Percentiles rank a stretch among this genome's conserved stretches.
Conservation (phyloP, 805 yeast genomes). For the Monosporozyma aquatica region DNA sequence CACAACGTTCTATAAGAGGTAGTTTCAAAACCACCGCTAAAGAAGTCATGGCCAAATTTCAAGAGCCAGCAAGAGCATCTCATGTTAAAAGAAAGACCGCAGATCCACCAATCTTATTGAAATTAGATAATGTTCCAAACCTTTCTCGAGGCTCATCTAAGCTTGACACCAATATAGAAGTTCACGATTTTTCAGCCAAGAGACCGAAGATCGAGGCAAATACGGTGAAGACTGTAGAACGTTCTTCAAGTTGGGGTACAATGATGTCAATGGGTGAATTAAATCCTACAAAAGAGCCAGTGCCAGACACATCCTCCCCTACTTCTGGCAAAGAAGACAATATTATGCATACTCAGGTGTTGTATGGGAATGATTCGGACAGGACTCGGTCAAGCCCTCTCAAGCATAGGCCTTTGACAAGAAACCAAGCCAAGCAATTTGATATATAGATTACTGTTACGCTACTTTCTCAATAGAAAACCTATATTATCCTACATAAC, state of each 20-base stretch:
- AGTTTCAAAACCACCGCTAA: constrained; percentile 1
- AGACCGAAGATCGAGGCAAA: not conserved
- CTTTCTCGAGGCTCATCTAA: not conserved
- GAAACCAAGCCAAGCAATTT: constrained; percentile 17
- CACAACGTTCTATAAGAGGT: not conserved
- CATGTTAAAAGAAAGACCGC: not conserved
- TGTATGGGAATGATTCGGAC: constrained; percentile 16
- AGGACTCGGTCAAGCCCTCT: not conserved
- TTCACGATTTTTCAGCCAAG: not conserved
- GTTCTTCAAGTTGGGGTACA: constrained; percentile 26
- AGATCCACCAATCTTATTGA: not conserved
- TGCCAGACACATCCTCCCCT: not conserved
- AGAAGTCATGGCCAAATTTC: not conserved
- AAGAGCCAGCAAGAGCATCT: not conserved
- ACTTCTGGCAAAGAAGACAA: not conserved
- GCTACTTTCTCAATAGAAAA: no score
- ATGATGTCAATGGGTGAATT: constrained; percentile 14
- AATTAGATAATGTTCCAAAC: not conserved
- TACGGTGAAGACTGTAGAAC: constrained; percentile 3
- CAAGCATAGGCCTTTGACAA: constrained; percentile 13
- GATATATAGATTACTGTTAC: constrained; percentile 8
- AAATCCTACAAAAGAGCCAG: constrained; percentile 5
- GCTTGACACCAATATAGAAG: not conserved
- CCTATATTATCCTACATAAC: not conserved
- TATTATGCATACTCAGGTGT: constrained; percentile 19